These are phyloP conservation scores for Marasmius oreades DNA, from an alignment of 1,284 basidiomycete species.

Conservation along the genomic window DNA sequence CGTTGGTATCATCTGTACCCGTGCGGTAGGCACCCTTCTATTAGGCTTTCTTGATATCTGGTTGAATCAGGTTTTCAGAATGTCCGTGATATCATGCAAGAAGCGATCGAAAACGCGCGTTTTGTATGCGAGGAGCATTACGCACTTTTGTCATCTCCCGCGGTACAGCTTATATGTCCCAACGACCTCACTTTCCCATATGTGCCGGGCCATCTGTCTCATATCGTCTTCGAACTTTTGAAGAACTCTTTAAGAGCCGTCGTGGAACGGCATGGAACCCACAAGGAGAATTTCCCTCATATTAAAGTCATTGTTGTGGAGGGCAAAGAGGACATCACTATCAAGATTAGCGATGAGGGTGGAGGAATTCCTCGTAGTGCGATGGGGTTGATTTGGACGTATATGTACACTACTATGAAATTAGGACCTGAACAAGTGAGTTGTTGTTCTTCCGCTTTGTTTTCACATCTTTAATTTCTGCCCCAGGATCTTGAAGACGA, in stretches of 20 bases:
- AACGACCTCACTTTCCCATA: conserved; percentile 88
- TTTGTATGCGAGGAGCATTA: conserved; percentile 99
- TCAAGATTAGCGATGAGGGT: conserved; percentile 95
- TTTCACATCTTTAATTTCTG: background rate
- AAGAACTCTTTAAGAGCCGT: conserved; percentile 98
- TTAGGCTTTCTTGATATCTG: conserved; percentile 6
- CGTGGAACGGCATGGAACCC: conserved; percentile 86
- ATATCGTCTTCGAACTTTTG: conserved; percentile 97
- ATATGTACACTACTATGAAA: conserved; percentile 99
- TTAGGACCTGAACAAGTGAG: conserved; percentile 27
- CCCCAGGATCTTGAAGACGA: conserved; percentile 81
- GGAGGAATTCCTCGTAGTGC: conserved; percentile 95
- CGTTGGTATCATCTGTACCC: conserved; percentile 98
- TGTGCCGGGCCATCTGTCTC: conserved; percentile 93
- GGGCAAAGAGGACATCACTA: conserved; percentile 94
- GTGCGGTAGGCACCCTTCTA: conserved; percentile 56
- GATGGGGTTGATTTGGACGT: conserved; percentile 96
- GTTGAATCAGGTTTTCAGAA: conserved; percentile 49
- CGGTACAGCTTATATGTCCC: conserved; percentile 96
- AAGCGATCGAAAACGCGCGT: conserved; percentile 97
- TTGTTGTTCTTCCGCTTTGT: background rate
- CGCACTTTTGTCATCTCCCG: conserved; percentile 92
- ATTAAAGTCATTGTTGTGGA: conserved; percentile 98
- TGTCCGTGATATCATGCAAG: conserved; percentile 94
- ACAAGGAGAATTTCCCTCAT: conserved; percentile 72